Evolutionary conservation across 179 eudicot genomes (phyloP).

Genomic region (Beta corolliflora): DNA sequence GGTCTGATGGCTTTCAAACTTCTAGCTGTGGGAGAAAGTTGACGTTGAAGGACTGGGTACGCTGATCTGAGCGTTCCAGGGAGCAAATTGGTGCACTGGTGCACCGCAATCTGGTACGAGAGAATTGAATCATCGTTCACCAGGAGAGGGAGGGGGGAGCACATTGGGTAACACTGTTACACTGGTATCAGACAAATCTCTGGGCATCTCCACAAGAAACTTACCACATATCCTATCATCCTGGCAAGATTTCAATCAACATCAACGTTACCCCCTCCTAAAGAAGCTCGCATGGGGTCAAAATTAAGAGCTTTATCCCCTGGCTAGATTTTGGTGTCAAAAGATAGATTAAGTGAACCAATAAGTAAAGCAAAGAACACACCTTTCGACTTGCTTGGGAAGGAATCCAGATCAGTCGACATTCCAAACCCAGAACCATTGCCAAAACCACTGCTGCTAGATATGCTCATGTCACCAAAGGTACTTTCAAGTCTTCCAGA

Average conservation of each 20-base stretch:
- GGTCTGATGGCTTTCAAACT: too few relatives aligned
- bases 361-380: slow-evolving; percentile 20
- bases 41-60: too few relatives aligned
- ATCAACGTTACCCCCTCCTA: neutral
- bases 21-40: too few relatives aligned
- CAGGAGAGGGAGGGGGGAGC: too few relatives aligned
- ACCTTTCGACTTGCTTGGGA: slow-evolving; percentile 86
- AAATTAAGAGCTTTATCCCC: neutral
- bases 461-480: slow-evolving; percentile 39
- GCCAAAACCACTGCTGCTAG: slow-evolving; percentile 67
- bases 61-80: too few relatives aligned
- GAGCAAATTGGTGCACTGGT: too few relatives aligned
- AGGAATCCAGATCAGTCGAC: slow-evolving; percentile 61
- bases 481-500: slow-evolving; percentile 79
- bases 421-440: slow-evolving; percentile 76
- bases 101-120: too few relatives aligned
- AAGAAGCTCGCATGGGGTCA: neutral
- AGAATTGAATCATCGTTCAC: too few relatives aligned
- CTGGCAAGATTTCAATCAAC: neutral
- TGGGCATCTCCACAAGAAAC: neutral
- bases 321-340: neutral
- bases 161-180: neutral
- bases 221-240: neutral
- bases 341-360: neutral
- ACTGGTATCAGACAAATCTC: neutral